Percentiles rank a stretch among this genome's conserved stretches.
Evolutionary conservation across 164 flowering plant species (phyloP).

Genomic region (Houttuynia cordata): DNA sequence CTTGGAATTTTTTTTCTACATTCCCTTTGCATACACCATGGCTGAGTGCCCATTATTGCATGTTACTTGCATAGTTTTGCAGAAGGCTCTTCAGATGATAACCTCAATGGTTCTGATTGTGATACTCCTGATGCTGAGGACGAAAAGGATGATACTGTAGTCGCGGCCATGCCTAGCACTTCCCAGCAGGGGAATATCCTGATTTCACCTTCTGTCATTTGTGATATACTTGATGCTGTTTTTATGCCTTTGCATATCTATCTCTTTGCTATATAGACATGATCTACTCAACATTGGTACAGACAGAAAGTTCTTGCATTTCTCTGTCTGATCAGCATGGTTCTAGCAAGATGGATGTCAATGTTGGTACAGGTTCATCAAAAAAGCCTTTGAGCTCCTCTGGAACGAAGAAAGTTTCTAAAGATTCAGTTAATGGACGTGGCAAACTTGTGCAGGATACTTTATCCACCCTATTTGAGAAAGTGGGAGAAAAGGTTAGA

Average conservation of each 20-base stretch:
- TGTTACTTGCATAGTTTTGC: conserved; percentile 28
- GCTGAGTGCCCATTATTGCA: not conserved
- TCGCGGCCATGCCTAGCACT: conserved; percentile 4
- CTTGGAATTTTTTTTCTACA: not conserved
- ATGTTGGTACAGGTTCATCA: conserved; percentile 7
- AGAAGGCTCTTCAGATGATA: conserved; percentile 48
- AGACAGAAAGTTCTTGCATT: conserved; percentile 13
- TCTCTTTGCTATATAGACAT: not conserved
- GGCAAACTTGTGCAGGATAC: conserved; percentile 46
- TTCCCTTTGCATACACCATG: not conserved
- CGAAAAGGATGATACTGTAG: conserved; percentile 12
- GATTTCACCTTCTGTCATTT: not conserved
- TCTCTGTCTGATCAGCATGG: conserved; percentile 7
- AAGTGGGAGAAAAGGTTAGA: conserved; percentile 50
- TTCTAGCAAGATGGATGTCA: conserved; percentile 15
- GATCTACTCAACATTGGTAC: conserved; percentile 5
- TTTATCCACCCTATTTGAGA: conserved; percentile 49
- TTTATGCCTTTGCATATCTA: not conserved
- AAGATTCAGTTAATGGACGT: conserved; percentile 12
- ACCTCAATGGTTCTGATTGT: conserved; percentile 6
- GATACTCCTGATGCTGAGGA: conserved; percentile 9
- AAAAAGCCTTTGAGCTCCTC: conserved; percentile 13
- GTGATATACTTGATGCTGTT: not conserved
- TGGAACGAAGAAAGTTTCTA: conserved; percentile 18
- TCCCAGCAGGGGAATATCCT: conserved; percentile 19